Base-by-base conservation (phyloP, 768 basidiomycete genomes). In the Termitomyces sp. region DNA sequence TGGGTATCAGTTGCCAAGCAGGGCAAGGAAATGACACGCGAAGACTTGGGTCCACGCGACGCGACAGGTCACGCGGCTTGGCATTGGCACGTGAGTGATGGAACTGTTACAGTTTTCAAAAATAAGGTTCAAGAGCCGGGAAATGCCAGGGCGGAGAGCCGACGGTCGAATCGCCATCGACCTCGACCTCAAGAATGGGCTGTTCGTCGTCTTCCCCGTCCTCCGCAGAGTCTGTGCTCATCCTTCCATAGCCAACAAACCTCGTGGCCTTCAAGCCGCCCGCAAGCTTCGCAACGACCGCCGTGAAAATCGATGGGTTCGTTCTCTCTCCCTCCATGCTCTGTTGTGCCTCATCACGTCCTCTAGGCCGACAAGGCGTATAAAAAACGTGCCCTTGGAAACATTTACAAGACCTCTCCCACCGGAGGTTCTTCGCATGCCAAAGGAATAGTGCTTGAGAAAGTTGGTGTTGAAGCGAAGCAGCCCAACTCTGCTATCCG, bases 401-500 rank as follows among this genome's bases (percentile, higher is more conserved):
- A 98, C 81, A 87, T 97, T 73, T 99, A 95, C 90, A 97, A 96
- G 83, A 98, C 97, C 71, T 98, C 96, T 35, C 97, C 97, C 50
- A 98, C 97, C 62, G 97, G 95, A 79, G 97, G 97, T 66, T 95
- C 95, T 59, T 98, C 97, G 66, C 97, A 99, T 77, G 97, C 97
- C 67, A 99, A 99, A 83, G 97, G 97, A 66, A 99, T 99, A 72
- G 97, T 99, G 61, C 88, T 99, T 61, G 97, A 99, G 81, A 99
- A 99, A 83, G 95, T 99, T 71, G 97, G 97, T 73, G 96, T 99
- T 64, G 97, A 99, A 82, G 96, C 97, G 74, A 99, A 99, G 80
- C 97, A 99, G 78, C 97, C 97, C 79, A 99, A 99, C 86, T 99
- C 97, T 73, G 97, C 97, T 75, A 98, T 99, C 78, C 95, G 97